phyloP scores from a whole-genome alignment of 352 stramenopile species.

The Phytophthora syringae region DNA sequence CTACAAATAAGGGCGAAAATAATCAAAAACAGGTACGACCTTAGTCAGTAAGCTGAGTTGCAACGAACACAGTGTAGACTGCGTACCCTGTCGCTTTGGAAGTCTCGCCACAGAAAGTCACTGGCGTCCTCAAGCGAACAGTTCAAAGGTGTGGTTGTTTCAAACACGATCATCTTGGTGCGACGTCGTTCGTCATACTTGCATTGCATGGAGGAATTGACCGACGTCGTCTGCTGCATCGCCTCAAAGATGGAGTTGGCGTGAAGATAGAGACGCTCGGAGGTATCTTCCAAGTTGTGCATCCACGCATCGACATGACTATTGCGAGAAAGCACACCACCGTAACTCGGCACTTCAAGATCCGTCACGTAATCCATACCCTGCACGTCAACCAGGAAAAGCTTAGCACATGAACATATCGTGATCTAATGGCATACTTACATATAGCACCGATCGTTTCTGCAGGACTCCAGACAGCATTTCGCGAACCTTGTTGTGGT shows the following conservation, averaged over 20 bases:
- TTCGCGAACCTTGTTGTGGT: conserved; percentile 25
- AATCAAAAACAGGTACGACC: not conserved
- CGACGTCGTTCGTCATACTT: conserved; percentile 16
- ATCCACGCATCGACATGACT: conserved; percentile 10
- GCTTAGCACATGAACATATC: not conserved
- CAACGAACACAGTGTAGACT: not conserved
- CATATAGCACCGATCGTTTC: conserved; percentile 26
- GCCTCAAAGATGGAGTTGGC: conserved; percentile 4
- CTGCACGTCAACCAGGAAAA: not conserved
- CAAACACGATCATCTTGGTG: conserved; percentile 20
- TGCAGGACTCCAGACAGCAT: conserved; percentile 10
- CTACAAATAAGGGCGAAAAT: not conserved
- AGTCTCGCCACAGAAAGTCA: conserved; percentile 17
- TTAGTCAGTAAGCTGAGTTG: not conserved
- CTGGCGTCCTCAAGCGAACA: conserved; percentile 9
- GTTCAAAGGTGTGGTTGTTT: conserved; percentile 16
- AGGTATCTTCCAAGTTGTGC: conserved; percentile 5
- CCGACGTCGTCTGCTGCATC: not conserved
- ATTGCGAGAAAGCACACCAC: not conserved
- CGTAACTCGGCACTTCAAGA: not conserved
- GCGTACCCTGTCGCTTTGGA: conserved; percentile 15
- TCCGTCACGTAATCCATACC: conserved; percentile 19
- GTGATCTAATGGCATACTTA: too few relatives aligned
- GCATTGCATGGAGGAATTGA: conserved; percentile 8
- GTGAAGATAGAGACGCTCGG: conserved; percentile 3